phyloP scores from a whole-genome alignment of 257 asterid genomes.

The Forsythia viridissima region DNA sequence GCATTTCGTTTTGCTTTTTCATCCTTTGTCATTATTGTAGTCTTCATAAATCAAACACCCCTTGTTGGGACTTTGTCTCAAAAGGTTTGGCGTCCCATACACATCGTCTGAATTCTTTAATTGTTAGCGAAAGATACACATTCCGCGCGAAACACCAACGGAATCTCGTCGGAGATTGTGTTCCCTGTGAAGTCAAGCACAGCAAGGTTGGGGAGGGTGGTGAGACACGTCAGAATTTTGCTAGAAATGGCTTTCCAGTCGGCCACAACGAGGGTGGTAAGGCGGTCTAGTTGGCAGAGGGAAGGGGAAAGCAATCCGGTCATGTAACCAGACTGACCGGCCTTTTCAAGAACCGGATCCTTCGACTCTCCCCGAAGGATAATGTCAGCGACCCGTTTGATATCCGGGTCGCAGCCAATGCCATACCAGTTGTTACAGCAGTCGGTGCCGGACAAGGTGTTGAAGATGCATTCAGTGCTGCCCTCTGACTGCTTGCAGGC shows the following conservation, averaged over 20 bases:
- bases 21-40: too few species aligned
- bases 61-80: too few species aligned
- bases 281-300: constrained; percentile 41
- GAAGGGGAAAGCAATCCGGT: constrained; percentile 50
- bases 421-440: constrained; percentile 63
- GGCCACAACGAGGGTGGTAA: constrained; percentile 42
- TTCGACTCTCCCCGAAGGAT: constrained; percentile 57
- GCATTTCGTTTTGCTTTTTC: too few species aligned
- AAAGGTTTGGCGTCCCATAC: too few species aligned
- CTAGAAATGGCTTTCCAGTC: constrained; percentile 63
- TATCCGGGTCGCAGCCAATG: constrained; percentile 49
- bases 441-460: constrained; percentile 47
- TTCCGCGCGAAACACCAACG: not conserved
- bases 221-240: constrained; percentile 38
- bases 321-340: constrained; percentile 53
- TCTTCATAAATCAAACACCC: too few species aligned
- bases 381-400: constrained; percentile 48
- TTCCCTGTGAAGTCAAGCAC: constrained; percentile 50
- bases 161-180: constrained; percentile 48
- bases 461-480: constrained; percentile 47
- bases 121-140: too few species aligned
- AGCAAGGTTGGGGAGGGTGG: constrained; percentile 38
- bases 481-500: constrained; percentile 48
- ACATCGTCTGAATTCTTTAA: too few species aligned
- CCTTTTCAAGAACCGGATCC: constrained; percentile 51